A percentile compares a stretch with the other conserved stretches of the same genome.
These are phyloP conservation scores for Hyphopichia khmerensis DNA, from an alignment of 1,139 yeast genomes.

Conservation along the genomic window DNA sequence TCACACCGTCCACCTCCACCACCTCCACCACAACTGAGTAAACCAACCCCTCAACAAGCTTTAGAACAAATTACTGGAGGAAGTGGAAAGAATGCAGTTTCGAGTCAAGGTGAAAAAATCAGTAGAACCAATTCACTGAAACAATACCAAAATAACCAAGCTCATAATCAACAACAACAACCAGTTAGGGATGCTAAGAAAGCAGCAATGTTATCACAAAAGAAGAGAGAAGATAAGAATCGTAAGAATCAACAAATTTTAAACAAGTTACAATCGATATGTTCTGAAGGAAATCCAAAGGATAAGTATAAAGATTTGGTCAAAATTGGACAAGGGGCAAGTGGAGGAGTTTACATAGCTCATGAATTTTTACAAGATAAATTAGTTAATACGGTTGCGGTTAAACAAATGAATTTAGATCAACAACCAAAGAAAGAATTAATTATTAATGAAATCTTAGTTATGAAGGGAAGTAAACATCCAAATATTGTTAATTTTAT, in stretches of 20 bases:
- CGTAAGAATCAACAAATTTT: constrained; percentile 68
- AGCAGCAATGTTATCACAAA: constrained; percentile 58
- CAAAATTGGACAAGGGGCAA: constrained; percentile 97
- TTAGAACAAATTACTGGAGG: not conserved
- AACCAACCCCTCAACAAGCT: constrained; percentile 11
- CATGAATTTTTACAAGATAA: constrained; percentile 55
- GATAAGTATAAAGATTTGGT: constrained; percentile 62
- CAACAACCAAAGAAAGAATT: constrained; percentile 95
- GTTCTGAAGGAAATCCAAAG: constrained; percentile 88
- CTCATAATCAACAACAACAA: constrained; percentile 17
- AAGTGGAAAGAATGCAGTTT: not conserved
- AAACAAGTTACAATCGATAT: constrained; percentile 69
- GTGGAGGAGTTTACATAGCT: constrained; percentile 96
- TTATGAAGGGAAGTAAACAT: constrained; percentile 90
- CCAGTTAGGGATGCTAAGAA: constrained; percentile 56
- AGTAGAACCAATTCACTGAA: constrained; percentile 3
- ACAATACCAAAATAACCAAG: constrained; percentile 10
- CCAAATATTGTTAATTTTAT: constrained; percentile 90
- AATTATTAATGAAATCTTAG: constrained; percentile 88
- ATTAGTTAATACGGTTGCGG: constrained; percentile 62
- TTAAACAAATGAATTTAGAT: constrained; percentile 91
- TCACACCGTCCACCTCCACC: constrained; percentile 18
- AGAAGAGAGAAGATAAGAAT: constrained; percentile 74
- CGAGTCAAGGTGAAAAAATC: not conserved
- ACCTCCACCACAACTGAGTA: constrained; percentile 5